phyloP scores from a whole-genome alignment of 139 green algal species.

The Asterochloris erici region DNA sequence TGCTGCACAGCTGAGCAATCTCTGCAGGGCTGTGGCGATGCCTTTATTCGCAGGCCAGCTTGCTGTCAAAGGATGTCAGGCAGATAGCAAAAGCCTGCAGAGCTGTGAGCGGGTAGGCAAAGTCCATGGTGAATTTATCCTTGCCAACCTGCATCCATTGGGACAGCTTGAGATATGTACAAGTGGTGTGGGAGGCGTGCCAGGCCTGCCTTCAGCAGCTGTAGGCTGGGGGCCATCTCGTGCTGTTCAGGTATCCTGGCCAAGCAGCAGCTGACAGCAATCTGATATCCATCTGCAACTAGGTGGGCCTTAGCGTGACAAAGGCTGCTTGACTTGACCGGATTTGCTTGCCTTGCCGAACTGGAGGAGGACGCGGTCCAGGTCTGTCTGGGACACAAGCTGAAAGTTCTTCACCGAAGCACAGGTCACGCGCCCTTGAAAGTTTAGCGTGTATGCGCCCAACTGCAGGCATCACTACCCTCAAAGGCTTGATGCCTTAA shows the following conservation, averaged over 20 bases:
- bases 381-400: conserved; percentile 71
- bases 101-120: conserved; percentile 73
- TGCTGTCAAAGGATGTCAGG: conserved; percentile 91
- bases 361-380: conserved; percentile 76
- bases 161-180: too few relatives aligned
- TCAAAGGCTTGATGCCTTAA: too few relatives aligned
- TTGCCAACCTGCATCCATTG: conserved; percentile 40
- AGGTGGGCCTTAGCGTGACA: neutral
- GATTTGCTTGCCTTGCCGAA: conserved; percentile 79
- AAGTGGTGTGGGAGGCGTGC: neutral
- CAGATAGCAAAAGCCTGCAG: conserved; percentile 92
- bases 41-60: conserved; percentile 62
- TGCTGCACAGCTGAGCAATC: too few relatives aligned
- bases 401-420: conserved; percentile 99
- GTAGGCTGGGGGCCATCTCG: neutral
- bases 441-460: conserved; percentile 96
- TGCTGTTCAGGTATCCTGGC: neutral
- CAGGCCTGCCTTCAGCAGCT: neutral
- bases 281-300: neutral
- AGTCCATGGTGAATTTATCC: conserved; percentile 96
- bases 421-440: conserved; percentile 93
- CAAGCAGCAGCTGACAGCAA: neutral
- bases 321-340: neutral
- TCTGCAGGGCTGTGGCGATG: too few relatives aligned
- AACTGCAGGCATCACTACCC: conserved; percentile 36